Base-by-base conservation (phyloP, 1,284 basidiomycete species). In the Cryptococcus sp. region DNA sequence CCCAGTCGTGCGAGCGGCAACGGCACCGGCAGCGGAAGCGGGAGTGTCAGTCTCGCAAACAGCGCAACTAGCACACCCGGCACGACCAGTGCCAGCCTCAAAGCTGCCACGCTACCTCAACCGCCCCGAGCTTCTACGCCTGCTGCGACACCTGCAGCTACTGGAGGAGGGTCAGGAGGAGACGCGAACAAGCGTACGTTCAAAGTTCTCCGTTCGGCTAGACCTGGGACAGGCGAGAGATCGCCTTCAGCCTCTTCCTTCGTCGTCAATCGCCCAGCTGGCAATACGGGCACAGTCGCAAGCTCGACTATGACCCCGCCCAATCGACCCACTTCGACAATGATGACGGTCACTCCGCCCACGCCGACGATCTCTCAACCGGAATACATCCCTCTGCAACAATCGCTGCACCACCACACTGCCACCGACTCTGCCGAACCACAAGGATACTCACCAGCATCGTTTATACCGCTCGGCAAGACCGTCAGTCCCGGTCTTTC, bases 361-460 rank as follows among this genome's bases (percentile, higher is more conserved):
- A 22, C 47, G 17, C 19, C 48, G 7, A 41, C n/a, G 8, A 11
- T 16, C 35, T 19, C 49, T 47, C 59, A 17, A 38, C 23, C 25
- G 19, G 23, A 3, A 31, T 47, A 15, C 54, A 27, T 41, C 48
- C 47, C n/a, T 35, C 16, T n/a, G 16, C 49, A 35, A 19, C 20
- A 6, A 31, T 15, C 31, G 19, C n/a, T n/a, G n/a, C n/a, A n/a
- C n/a, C 15, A n/a, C 16, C 27, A 15, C 15, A 15, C 16, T 11
- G 22, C 38, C 31, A 22, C 11, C 2, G 10, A 50, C 16, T 31
- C 5, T 17, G 41, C 5, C 41, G 20, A 17, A 44, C 6, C 41
- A 5, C 25, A 19, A 19, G 65, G 65, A 10, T 67, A 67, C 39
- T 60, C 65, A 20, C 56, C 60, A 5, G 56, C 56, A n/a, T 61